Conservation (phyloP, 2,329 filamentous ascomycete species). For the Aspergillus aculeatinus region DNA sequence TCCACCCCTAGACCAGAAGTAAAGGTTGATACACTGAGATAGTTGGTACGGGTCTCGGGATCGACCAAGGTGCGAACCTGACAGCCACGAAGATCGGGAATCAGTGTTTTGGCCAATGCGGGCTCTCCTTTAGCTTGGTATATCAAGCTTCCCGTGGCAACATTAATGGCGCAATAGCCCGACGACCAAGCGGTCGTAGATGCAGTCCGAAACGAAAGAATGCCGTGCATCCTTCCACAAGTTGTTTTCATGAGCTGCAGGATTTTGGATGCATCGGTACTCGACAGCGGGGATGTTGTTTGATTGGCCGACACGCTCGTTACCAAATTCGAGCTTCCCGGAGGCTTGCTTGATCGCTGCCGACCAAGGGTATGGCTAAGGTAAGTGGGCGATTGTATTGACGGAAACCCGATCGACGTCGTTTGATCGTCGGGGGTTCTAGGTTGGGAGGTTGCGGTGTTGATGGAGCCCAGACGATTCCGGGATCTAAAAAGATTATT, state of each 20-base stretch:
- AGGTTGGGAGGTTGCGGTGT: slow-evolving; percentile 34
- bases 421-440: slow-evolving; percentile 41
- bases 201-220: slow-evolving; percentile 50
- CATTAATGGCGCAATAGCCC: slow-evolving; percentile 53
- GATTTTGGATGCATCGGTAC: slow-evolving; percentile 49
- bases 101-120: slow-evolving; percentile 48
- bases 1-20: slow-evolving; percentile 50
- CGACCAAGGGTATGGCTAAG: slow-evolving; percentile 33
- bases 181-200: slow-evolving; percentile 48
- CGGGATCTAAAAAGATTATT: slow-evolving; percentile 35
- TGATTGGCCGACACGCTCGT: slow-evolving; percentile 28
- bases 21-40: slow-evolving; percentile 50
- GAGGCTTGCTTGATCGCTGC: slow-evolving; percentile 35
- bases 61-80: slow-evolving; percentile 51
- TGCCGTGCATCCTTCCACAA: slow-evolving; percentile 53
- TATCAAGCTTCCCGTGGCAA: slow-evolving; percentile 50
- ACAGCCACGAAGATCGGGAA: slow-evolving; percentile 51
- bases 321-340: slow-evolving; percentile 27
- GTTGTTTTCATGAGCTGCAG: slow-evolving; percentile 54
- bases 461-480: slow-evolving; percentile 42
- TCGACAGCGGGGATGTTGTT: slow-evolving; percentile 38
- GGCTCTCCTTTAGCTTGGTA: slow-evolving; percentile 53
- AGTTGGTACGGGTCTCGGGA: slow-evolving; percentile 45
- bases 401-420: slow-evolving; percentile 50
- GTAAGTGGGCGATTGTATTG: slow-evolving; percentile 45